Conservation (phyloP, 106 monocot genomes). For the Dioscorea dumetorum region DNA sequence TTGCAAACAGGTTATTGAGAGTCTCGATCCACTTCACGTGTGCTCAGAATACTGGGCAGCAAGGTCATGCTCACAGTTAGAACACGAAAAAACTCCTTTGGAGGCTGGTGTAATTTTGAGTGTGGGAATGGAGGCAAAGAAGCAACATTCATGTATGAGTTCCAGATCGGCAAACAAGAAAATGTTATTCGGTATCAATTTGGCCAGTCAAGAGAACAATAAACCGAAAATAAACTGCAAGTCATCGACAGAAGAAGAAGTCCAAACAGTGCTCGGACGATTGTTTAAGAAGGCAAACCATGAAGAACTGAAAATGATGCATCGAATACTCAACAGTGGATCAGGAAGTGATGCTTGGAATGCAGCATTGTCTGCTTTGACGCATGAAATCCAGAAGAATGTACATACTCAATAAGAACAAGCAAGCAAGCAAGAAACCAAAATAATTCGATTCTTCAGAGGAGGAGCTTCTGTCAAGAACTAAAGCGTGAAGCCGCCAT, state of each 20-base stretch:
- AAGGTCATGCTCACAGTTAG: conserved; percentile 7
- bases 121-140: not conserved
- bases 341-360: conserved; percentile 10
- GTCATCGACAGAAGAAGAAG: conserved; percentile 19
- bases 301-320: conserved; percentile 25
- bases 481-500: not conserved
- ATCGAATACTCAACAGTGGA: conserved; percentile 4
- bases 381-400: conserved; percentile 18
- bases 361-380: conserved; percentile 4
- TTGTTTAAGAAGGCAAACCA: conserved; percentile 39
- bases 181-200: conserved; percentile 33
- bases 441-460: not conserved
- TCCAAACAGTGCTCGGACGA: conserved; percentile 18
- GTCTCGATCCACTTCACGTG: conserved; percentile 46
- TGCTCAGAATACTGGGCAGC: conserved; percentile 60
- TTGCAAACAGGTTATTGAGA: conserved; percentile 54
- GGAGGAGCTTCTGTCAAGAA: not conserved
- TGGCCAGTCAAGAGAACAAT: conserved; percentile 14
- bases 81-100: conserved; percentile 2
- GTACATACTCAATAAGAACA: conserved; percentile 9
- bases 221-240: conserved; percentile 5
- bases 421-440: not conserved
- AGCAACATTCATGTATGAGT: not conserved
- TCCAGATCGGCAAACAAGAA: not conserved
- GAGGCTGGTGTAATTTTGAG: not conserved